Evolutionary conservation across 2,329 filamentous ascomycete genomes (phyloP), one percentile per base, ranked within the genome.

Genomic region (Alternaria sp.): DNA sequence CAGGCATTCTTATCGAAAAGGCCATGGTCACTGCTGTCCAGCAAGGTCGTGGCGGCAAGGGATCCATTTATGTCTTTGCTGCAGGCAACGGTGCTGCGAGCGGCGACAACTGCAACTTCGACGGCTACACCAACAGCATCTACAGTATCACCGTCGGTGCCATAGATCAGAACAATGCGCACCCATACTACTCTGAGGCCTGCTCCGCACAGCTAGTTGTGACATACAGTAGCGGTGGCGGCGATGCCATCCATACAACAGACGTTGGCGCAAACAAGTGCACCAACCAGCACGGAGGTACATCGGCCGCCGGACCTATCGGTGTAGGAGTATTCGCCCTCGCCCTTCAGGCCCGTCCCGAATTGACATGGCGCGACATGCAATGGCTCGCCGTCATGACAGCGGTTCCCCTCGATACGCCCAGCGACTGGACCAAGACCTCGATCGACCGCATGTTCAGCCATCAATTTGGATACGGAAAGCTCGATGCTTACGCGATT

Each of bases 121-220:
- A 99, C 74, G 95, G 95, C 37, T 99, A 99, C 79, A 99, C 95
- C 59, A 99, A 99, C 82, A 97, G 93, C 75, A 99, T 99, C 70
- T 99, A 98, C 83, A 97, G 93, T 76, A 95, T 99, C 69, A 97
- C 93, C 0, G 93, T 99, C 17, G 95, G 95, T 36, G 94, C 94
- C 33, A 90, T 99, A 62, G 93, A 97, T 75, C 85, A 92, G 58
- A 88, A 90, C 66, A 93, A 94, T 37, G 79, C 86, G n/a, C 94
- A 98, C 73, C 93, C 95, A 0, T 95, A 94, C 77, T 99, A 99
- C 78, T 97, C 94, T 0, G 95, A 99, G 78, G 90, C 92, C 62
- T 99, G 95, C 80, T 97, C 94, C 3, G 95, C 95, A 23, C 92
- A 97, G 75, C 83, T 99, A 45, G 93, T 97, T 3, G 95, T 99